Evolutionary conservation across 2,329 filamentous ascomycete species (phyloP).

Genomic region (Colletotrichum australisinense): DNA sequence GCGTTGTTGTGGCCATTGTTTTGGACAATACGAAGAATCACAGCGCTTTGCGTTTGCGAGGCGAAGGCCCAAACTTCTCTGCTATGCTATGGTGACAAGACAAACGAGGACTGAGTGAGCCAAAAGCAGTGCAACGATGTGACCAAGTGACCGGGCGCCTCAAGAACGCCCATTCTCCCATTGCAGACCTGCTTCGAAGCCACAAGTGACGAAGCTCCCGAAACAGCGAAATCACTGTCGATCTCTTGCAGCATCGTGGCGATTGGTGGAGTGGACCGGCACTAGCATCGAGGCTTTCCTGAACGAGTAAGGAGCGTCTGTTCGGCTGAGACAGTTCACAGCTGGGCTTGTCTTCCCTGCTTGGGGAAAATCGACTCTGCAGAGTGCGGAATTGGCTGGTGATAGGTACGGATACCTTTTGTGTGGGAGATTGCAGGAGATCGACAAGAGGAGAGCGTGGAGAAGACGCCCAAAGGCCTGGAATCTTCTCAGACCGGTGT

Average conservation of each 20-base stretch:
- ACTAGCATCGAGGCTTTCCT: constrained; percentile 32
- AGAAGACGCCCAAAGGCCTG: background rate
- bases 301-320: background rate
- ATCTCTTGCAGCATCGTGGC: constrained; percentile 17
- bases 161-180: background rate
- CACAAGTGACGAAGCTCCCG: background rate
- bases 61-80: background rate
- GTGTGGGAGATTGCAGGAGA: background rate
- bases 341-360: constrained; percentile 13
- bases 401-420: background rate
- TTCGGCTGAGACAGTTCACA: constrained; percentile 20
- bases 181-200: background rate
- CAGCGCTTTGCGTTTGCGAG: background rate
- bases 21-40: background rate
- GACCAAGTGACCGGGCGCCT: background rate
- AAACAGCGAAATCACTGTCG: constrained; percentile 14
- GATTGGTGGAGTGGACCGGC: constrained; percentile 10
- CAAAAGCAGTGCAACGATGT: background rate
- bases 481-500: background rate
- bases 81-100: background rate
- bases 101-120: background rate
- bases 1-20: background rate
- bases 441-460: background rate
- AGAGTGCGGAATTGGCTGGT: background rate
- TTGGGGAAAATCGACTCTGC: background rate